Evolutionary conservation across 768 basidiomycete genomes (phyloP).

Genomic region (Suillus placidus): DNA sequence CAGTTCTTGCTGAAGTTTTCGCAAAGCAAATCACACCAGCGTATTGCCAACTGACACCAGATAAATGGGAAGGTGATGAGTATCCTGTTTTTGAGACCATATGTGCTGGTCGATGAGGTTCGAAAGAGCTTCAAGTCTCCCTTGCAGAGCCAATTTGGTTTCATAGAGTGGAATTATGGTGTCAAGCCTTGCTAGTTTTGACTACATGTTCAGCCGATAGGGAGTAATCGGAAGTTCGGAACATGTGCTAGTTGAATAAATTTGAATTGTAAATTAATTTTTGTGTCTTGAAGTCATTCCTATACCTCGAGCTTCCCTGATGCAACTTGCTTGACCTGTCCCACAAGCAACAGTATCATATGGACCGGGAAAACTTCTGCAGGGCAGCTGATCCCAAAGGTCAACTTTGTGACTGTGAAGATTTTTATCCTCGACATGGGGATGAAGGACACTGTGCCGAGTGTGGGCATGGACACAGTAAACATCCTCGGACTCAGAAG

Average conservation of each 20-base stretch:
- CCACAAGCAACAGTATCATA: neutral
- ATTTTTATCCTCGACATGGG: neutral
- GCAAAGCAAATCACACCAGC: conserved; percentile 6
- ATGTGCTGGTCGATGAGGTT: neutral
- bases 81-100: conserved; percentile 11
- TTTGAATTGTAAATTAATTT: neutral
- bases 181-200: no score
- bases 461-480: neutral
- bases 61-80: conserved; percentile 16
- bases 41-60: conserved; percentile 16
- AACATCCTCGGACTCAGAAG: neutral
- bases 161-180: neutral
- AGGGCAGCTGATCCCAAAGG: neutral
- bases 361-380: neutral
- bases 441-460: no score
- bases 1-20: neutral
- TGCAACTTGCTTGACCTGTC: neutral
- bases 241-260: neutral
- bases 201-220: neutral
- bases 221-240: neutral
- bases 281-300: neutral
- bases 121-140: neutral
- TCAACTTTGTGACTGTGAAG: neutral
- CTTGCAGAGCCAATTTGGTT: neutral
- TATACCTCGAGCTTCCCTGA: neutral